Conservation (phyloP, 352 stramenopile species). For the Discostella stelligera region DNA sequence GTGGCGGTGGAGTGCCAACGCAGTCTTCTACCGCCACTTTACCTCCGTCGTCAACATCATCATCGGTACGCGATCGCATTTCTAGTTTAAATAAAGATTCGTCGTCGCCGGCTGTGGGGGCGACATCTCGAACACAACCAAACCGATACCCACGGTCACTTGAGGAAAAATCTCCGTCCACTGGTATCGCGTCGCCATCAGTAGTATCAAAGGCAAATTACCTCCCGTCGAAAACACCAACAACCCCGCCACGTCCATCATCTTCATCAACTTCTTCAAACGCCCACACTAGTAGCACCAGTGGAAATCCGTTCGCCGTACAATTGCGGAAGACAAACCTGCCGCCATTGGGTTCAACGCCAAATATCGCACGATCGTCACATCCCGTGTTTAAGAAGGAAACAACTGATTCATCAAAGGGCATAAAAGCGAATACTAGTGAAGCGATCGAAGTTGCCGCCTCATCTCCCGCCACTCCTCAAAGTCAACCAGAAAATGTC, state of each 20-base stretch:
- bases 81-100: slow-evolving; percentile 21
- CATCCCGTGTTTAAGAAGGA: neutral
- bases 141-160: neutral
- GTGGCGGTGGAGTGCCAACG: neutral
- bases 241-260: neutral
- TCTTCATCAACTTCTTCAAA: neutral
- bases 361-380: neutral
- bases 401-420: neutral
- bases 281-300: neutral
- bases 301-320: slow-evolving; percentile 29
- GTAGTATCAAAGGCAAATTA: neutral
- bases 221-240: neutral
- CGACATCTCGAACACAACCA: neutral
- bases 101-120: neutral
- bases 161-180: neutral
- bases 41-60: neutral
- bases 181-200: neutral
- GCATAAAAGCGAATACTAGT: neutral
- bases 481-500: neutral
- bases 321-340: slow-evolving; percentile 37
- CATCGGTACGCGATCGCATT: slow-evolving; percentile 35
- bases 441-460: neutral
- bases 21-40: neutral
- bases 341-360: neutral
- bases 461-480: neutral